These are phyloP conservation scores for Begonia peltatifolia DNA, from an alignment of 306 rosid species.

Conservation along the genomic window DNA sequence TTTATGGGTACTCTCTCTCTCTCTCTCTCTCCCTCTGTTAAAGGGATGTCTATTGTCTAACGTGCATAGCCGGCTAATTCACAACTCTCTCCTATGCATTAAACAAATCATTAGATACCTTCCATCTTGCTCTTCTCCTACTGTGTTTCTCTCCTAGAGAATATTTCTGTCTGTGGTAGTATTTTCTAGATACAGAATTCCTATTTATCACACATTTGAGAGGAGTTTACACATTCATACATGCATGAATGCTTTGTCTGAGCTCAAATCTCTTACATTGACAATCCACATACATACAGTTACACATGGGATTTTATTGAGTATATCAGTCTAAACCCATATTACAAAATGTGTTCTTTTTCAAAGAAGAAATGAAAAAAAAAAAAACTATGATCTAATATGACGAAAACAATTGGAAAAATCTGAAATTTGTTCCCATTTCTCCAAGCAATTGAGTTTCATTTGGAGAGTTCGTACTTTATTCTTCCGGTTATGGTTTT, in stretches of 20 bases:
- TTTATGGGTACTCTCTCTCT: constrained; percentile 50
- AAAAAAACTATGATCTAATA: too few species aligned
- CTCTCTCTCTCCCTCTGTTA: constrained; percentile 1
- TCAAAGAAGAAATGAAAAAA: too few species aligned
- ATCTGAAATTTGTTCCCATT: too few species aligned
- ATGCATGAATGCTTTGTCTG: background rate
- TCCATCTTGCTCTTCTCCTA: constrained; percentile 6
- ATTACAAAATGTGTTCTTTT: too few species aligned
- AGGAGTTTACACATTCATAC: background rate
- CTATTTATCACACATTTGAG: background rate
- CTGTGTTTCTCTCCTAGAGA: background rate
- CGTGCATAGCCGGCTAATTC: constrained; percentile 66
- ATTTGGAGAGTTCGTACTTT: background rate
- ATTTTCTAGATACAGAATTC: too few species aligned
- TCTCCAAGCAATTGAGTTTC: too few species aligned
- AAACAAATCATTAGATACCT: constrained; percentile 7
- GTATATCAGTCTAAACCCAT: too few species aligned
- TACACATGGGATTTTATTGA: too few species aligned
- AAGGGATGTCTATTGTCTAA: constrained; percentile 6
- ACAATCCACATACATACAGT: too few species aligned
- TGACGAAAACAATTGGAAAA: too few species aligned
- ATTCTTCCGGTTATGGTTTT: background rate
- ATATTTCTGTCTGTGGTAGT: constrained; percentile 5
- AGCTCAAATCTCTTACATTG: too few species aligned
- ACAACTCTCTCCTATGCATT: constrained; percentile 7